Base-by-base conservation (phyloP, 129 eudicot species). In the Sambucus nigra region DNA sequence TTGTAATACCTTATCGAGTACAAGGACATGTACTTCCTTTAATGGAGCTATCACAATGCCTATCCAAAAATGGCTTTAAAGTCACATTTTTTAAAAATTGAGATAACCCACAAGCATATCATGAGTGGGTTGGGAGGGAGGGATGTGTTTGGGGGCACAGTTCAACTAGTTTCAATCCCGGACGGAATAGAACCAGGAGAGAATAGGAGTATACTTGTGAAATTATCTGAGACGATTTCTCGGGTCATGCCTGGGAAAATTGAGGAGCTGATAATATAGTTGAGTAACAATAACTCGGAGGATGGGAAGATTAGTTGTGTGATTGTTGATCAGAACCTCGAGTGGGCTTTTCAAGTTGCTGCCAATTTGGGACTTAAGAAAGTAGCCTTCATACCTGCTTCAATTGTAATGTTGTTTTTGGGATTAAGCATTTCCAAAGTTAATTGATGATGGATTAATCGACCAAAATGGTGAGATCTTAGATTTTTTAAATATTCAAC, bases 1-100 rank as follows among this genome's bases (percentile, higher is more conserved):
- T n/a, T n/a, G n/a, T n/a, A 29, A 29, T 29, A 29, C 78, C 84
- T 11, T 76, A 65, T 60, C 84, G 78, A 23, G 78, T 78, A 25
- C 81, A 73, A 64, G 81, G 84, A 18, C 91, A 81, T 70, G 83
- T 81, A 39, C 63, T 81, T 47, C 80, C 83, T 23, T 4, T 69
- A 1, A 22, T 81, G 73, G 84, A 81, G 55, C 52, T 81, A 4
- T 28, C 68, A 12, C 66, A 38, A 14, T 22, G 47, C 8, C 49
- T 81, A 20, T 69, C 27, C 7, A 39, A 54, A n/a, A 26, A 53
- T 2, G 78, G 60, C 28, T 42, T 72, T 21, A 48, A 67, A n/a
- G 65, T 73, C 46, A 73, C 69, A n/a, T 67, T 73, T 10, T n/a
- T 27, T 73, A 9, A 81, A 77, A 66, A 76, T 71, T 0, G 84